Percentiles rank a stretch among this genome's conserved stretches.
phyloP scores from a whole-genome alignment of 768 basidiomycete species.

The Scleroderma citrinum region DNA sequence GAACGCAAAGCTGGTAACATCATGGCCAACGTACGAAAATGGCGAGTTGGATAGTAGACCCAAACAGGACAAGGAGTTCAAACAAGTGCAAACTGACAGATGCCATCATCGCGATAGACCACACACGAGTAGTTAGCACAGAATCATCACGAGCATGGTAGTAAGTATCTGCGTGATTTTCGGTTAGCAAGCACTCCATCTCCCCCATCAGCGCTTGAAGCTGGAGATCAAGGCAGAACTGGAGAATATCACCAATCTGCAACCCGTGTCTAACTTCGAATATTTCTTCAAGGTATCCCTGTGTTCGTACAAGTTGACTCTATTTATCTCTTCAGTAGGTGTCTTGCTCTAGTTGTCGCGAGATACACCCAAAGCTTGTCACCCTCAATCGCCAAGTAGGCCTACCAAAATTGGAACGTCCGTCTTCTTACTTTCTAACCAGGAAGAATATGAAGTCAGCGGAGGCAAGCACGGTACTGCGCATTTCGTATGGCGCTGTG shows the following conservation, averaged over 20 bases:
- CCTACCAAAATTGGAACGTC: background rate
- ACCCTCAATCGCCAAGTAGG: constrained; percentile 64
- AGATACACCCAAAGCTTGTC: constrained; percentile 66
- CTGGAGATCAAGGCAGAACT: constrained; percentile 75
- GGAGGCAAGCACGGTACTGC: constrained; percentile 64
- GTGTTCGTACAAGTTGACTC: background rate
- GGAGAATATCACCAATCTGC: constrained; percentile 68
- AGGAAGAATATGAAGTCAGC: constrained; percentile 66
- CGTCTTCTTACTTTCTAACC: constrained; percentile 4
- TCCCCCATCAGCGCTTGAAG: constrained; percentile 41
- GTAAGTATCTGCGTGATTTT: constrained; percentile 31
- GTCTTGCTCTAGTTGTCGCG: constrained; percentile 74
- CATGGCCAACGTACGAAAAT: background rate
- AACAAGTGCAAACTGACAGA: constrained; percentile 5
- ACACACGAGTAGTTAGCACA: background rate
- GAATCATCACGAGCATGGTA: constrained; percentile 36
- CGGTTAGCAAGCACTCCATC: background rate
- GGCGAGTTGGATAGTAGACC: background rate
- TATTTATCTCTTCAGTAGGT: constrained; percentile 39
- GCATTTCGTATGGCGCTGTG: constrained; percentile 79
- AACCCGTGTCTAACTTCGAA: constrained; percentile 64
- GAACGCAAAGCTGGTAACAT: constrained; percentile 1
- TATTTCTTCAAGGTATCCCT: constrained; percentile 69
- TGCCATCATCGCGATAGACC: no score
- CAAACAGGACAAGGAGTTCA: constrained; percentile 8